Conservation (phyloP, 164 flowering plant species). For the Aristolochia fimbriata region DNA sequence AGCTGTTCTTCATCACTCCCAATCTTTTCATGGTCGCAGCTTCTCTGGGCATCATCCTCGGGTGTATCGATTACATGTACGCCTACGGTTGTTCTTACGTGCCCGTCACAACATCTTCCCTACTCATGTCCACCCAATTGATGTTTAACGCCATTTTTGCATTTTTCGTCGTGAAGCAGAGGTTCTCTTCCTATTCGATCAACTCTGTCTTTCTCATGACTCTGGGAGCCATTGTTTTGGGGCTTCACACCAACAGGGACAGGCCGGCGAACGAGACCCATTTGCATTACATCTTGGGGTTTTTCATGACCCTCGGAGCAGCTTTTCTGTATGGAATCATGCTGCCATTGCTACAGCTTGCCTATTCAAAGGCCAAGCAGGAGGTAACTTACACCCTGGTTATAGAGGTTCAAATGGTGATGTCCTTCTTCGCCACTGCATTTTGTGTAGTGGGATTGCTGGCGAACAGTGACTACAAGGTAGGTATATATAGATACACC, state of each 20-base stretch:
- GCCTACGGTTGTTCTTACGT: slow-evolving; percentile 6
- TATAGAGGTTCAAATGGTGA: slow-evolving; percentile 42
- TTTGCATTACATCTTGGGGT: slow-evolving; percentile 25
- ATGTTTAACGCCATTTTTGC: slow-evolving; percentile 12
- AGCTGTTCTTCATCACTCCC: slow-evolving; percentile 5
- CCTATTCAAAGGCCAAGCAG: slow-evolving; percentile 33
- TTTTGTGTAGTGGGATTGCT: slow-evolving; percentile 44
- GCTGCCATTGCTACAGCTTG: slow-evolving; percentile 38
- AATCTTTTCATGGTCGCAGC: slow-evolving; percentile 8
- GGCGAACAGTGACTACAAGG: slow-evolving; percentile 40
- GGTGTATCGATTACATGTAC: slow-evolving; percentile 11
- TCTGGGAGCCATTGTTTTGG: slow-evolving; percentile 37
- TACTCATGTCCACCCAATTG: slow-evolving; percentile 14
- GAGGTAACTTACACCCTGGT: slow-evolving; percentile 28
- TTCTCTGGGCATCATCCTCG: slow-evolving; percentile 22
- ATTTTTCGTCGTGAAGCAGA: slow-evolving; percentile 14
- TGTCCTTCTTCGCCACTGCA: slow-evolving; percentile 28
- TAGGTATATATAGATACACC: not conserved
- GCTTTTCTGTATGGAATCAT: slow-evolving; percentile 39
- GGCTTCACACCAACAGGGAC: slow-evolving; percentile 25
- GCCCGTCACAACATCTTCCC: slow-evolving; percentile 13
- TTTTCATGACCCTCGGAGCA: slow-evolving; percentile 36
- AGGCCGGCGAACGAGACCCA: slow-evolving; percentile 22
- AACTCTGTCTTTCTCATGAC: slow-evolving; percentile 41
- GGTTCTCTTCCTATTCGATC: slow-evolving; percentile 35